phyloP scores from a whole-genome alignment of 768 basidiomycete species.

The Tubosaeta sp. region DNA sequence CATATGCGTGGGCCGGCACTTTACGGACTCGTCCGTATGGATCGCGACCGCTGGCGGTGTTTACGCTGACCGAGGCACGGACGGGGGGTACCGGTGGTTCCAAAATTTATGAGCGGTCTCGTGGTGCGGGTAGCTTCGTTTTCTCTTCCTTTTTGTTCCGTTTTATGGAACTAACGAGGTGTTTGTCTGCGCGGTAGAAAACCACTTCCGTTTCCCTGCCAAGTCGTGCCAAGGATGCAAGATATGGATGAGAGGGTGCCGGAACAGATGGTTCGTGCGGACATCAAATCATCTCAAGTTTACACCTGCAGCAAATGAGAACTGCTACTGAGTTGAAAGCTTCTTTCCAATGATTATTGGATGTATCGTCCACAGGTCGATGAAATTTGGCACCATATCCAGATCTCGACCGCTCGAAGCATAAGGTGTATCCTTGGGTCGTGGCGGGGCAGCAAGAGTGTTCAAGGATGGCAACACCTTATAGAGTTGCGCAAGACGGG shows the following conservation, averaged over 20 bases:
- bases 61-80: slow-evolving; percentile 4
- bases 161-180: not conserved
- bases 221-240: slow-evolving; percentile 4
- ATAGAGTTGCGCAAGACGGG: no score
- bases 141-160: not conserved
- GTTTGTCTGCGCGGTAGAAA: not conserved
- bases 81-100: slow-evolving; percentile 13
- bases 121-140: slow-evolving; percentile 1
- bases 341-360: no score
- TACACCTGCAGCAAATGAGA: not conserved
- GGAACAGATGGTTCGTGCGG: slow-evolving; percentile 2
- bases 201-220: slow-evolving; percentile 10
- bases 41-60: slow-evolving; percentile 15
- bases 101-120: slow-evolving; percentile 12
- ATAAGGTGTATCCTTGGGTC: no score
- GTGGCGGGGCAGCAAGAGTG: no score
- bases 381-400: no score
- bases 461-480: no score
- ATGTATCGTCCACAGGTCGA: no score
- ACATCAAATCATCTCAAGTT: not conserved
- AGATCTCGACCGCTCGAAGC: no score
- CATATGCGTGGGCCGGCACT: slow-evolving; percentile 21
- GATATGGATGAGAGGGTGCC: slow-evolving; percentile 4
- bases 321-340: no score
- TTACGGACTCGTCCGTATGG: slow-evolving; percentile 20